A percentile compares a stretch with the other conserved stretches of the same genome.
phyloP scores from a whole-genome alignment of 257 asterid species.

The Nicotiana otophora region DNA sequence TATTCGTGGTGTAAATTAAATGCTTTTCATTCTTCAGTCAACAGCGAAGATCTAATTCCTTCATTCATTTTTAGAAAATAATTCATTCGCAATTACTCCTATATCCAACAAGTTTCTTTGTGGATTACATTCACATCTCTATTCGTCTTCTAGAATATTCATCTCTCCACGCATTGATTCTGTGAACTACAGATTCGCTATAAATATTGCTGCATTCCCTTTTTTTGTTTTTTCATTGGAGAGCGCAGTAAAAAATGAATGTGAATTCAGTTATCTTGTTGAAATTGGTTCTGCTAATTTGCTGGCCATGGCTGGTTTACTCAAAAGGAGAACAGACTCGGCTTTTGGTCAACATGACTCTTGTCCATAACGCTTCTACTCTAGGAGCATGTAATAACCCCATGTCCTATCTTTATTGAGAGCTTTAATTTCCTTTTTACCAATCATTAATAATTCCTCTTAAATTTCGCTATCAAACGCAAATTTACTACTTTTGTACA shows the following conservation, averaged over 20 bases:
- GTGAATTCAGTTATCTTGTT: slow-evolving; percentile 15
- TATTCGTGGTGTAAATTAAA: neutral
- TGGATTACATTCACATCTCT: neutral
- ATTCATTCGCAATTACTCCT: neutral
- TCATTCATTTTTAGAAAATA: neutral
- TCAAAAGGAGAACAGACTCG: slow-evolving; percentile 22
- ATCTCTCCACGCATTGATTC: neutral
- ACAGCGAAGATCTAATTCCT: neutral
- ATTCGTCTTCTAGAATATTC: neutral
- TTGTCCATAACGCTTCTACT: slow-evolving; percentile 53
- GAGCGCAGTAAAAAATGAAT: slow-evolving; percentile 11
- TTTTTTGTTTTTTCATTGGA: neutral
- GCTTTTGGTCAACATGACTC: slow-evolving; percentile 50
- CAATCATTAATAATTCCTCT: neutral
- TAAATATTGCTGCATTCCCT: neutral
- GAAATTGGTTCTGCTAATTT: slow-evolving; percentile 30
- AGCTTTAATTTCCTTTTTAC: neutral
- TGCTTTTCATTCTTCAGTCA: neutral
- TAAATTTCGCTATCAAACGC: neutral
- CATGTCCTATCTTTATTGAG: neutral
- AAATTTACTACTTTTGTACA: neutral
- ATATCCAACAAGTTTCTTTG: neutral
- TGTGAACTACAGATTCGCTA: neutral
- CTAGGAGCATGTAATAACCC: slow-evolving; percentile 46
- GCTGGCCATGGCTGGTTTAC: slow-evolving; percentile 32